phyloP scores from a whole-genome alignment of 1,139 yeast species.

The Yamadazyma diddensiae region DNA sequence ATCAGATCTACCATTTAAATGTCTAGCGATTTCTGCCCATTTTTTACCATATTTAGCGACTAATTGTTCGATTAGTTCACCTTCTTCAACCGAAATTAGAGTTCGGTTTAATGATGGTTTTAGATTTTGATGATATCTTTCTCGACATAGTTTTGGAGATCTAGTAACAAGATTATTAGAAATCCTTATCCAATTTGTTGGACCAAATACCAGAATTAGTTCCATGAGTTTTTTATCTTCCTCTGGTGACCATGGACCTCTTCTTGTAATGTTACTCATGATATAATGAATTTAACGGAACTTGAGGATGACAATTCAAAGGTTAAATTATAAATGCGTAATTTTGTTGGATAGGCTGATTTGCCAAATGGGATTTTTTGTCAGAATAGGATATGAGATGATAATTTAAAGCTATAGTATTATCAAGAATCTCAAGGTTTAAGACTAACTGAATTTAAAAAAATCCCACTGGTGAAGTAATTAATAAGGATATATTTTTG shows the following conservation, averaged over 20 bases:
- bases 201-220: slow-evolving; percentile 71
- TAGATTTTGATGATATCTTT: slow-evolving; percentile 86
- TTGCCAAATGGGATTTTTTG: no score
- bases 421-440: no score
- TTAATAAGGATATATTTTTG: no score
- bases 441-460: no score
- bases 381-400: no score
- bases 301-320: neutral
- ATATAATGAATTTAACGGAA: neutral
- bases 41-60: slow-evolving; percentile 81
- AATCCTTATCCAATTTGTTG: slow-evolving; percentile 87
- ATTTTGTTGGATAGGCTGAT: no score
- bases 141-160: slow-evolving; percentile 91
- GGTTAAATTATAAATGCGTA: neutral
- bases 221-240: slow-evolving; percentile 76
- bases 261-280: slow-evolving; percentile 21
- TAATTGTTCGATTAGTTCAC: slow-evolving; percentile 72
- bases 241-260: slow-evolving; percentile 91
- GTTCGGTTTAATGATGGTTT: slow-evolving; percentile 79
- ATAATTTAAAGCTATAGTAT: no score
- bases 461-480: no score
- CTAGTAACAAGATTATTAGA: slow-evolving; percentile 71
- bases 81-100: slow-evolving; percentile 85
- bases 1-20: slow-evolving; percentile 81
- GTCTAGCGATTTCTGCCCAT: slow-evolving; percentile 94